A percentile compares a stretch with the other conserved stretches of the same genome.
Evolutionary conservation across 139 green algal genomes (phyloP).

Genomic region (Volvox africanus): DNA sequence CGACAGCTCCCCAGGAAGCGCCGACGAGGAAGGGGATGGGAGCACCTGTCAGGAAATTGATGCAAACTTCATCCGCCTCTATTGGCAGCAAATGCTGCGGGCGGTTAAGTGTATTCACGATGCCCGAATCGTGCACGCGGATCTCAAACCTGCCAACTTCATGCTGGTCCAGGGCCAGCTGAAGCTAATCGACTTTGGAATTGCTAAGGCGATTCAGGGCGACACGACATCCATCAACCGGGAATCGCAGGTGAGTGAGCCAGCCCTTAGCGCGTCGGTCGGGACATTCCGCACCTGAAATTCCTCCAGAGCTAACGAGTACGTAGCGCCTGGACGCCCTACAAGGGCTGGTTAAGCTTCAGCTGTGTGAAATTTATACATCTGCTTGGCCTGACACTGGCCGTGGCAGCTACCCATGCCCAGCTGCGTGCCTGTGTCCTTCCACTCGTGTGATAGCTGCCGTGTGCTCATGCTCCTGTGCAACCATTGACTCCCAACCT

Average conservation of each 20-base stretch:
- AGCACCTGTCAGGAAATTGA: constrained; percentile 68
- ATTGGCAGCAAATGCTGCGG: constrained; percentile 99
- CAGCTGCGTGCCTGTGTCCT: too few species aligned
- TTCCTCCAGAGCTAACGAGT: too few species aligned
- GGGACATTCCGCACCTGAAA: too few species aligned
- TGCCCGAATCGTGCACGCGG: constrained; percentile 94
- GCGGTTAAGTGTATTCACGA: constrained; percentile 95
- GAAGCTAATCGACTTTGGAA: constrained; percentile 99
- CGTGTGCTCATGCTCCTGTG: too few species aligned
- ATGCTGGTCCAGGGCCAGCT: constrained; percentile 94
- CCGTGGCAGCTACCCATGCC: neutral
- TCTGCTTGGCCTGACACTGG: neutral
- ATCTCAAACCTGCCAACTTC: constrained; percentile 98
- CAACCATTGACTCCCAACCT: too few species aligned
- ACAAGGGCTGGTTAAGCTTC: too few species aligned
- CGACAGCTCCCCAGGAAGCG: neutral
- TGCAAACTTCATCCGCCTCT: constrained; percentile 96
- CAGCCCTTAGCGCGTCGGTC: too few species aligned
- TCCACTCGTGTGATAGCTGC: too few species aligned
- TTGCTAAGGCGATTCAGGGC: constrained; percentile 92
- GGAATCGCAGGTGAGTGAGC: constrained; percentile 79
- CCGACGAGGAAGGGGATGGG: neutral
- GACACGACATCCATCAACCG: constrained; percentile 95
- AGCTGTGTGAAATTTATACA: neutral
- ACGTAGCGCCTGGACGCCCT: too few species aligned